A percentile compares a stretch with the other conserved stretches of the same genome.
Conservation (phyloP, 1,284 basidiomycete species). For the Paramarasmius palmivorus region DNA sequence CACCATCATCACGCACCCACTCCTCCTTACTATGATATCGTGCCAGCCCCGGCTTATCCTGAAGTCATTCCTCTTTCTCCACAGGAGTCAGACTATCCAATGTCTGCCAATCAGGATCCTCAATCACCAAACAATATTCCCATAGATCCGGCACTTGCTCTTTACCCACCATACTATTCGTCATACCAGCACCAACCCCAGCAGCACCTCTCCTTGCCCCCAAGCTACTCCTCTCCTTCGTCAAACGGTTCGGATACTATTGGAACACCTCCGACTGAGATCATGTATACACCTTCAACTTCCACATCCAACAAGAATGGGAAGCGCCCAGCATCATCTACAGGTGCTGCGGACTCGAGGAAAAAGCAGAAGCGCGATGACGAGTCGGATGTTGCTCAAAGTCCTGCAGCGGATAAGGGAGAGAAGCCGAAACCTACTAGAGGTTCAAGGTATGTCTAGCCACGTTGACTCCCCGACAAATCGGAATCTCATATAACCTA, state of each 20-base stretch:
- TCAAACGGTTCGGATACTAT: slow-evolving; percentile 74
- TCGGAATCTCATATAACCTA: neutral
- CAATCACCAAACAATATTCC: slow-evolving; percentile 43
- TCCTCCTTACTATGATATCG: slow-evolving; percentile 28
- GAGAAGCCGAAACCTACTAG: slow-evolving; percentile 86
- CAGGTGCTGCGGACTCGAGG: slow-evolving; percentile 39
- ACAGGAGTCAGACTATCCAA: slow-evolving; percentile 32
- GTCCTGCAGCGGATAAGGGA: slow-evolving; percentile 59
- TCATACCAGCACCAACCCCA: slow-evolving; percentile 37
- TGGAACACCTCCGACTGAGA: slow-evolving; percentile 68
- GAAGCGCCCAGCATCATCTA: slow-evolving; percentile 62
- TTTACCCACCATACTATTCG: slow-evolving; percentile 59
- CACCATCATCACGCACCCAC: slow-evolving; percentile 28
- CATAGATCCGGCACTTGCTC: slow-evolving; percentile 67
- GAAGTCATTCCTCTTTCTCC: slow-evolving; percentile 22
- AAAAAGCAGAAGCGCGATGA: slow-evolving; percentile 68
- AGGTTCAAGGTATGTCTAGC: slow-evolving; percentile 78
- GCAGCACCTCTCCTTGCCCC: slow-evolving; percentile 40
- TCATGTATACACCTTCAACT: slow-evolving; percentile 48
- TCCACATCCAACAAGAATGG: slow-evolving; percentile 54
- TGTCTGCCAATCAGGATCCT: slow-evolving; percentile 35
- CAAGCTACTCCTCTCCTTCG: slow-evolving; percentile 63
- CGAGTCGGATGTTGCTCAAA: slow-evolving; percentile 45
- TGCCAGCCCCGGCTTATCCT: slow-evolving; percentile 26
- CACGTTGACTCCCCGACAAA: slow-evolving; percentile 7